These are phyloP conservation scores for Barbatosphaeria neglecta DNA, from an alignment of 495 filamentous ascomycete genomes.

Conservation along the genomic window DNA sequence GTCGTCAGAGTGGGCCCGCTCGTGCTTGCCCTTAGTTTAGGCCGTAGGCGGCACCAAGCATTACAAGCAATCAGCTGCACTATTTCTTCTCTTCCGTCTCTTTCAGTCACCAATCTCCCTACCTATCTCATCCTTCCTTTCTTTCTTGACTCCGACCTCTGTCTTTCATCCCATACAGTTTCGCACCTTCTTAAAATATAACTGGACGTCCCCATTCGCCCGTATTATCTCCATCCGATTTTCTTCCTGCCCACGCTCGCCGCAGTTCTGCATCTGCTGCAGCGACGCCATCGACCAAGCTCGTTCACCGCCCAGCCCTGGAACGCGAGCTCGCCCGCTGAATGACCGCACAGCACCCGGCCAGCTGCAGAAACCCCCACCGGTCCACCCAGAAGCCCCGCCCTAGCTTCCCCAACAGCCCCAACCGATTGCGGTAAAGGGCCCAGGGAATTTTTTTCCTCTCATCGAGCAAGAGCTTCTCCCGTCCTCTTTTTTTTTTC, in stretches of 20 bases:
- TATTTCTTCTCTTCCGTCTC: not conserved
- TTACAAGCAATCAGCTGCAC: too few species aligned
- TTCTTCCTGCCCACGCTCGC: too few species aligned
- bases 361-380: too few species aligned
- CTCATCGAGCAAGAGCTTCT: not conserved
- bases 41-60: too few species aligned
- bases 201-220: not conserved
- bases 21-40: not conserved
- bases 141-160: not conserved
- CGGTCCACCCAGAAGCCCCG: not conserved
- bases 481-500: slow-evolving; percentile 11
- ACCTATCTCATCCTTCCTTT: not conserved
- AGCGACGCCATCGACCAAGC: too few species aligned
- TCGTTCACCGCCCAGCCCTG: too few species aligned
- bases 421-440: not conserved
- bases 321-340: too few species aligned
- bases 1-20: not conserved
- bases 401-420: not conserved
- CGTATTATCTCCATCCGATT: too few species aligned
- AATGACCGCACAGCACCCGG: too few species aligned
- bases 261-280: too few species aligned
- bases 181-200: not conserved
- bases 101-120: not conserved
- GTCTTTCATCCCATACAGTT: too few species aligned
- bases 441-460: not conserved